A percentile compares a stretch with the other conserved stretches of the same genome.
These are phyloP conservation scores for Saccharomyces kudriavzevii DNA, from an alignment of 805 yeast genomes.

Conservation along the genomic window DNA sequence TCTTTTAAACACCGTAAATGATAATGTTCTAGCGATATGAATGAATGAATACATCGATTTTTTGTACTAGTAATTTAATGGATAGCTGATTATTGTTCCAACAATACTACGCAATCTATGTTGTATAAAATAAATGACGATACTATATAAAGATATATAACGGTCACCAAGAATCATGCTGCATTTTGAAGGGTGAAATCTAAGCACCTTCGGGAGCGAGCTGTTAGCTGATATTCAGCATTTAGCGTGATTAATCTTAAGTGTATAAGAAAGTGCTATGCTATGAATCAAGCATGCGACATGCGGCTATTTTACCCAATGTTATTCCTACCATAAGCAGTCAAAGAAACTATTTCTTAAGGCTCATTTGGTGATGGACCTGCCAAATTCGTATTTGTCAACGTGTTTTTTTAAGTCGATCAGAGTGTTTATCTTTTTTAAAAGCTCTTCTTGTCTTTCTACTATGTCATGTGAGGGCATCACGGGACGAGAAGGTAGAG, in stretches of 20 bases:
- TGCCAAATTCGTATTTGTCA: conserved; percentile 81
- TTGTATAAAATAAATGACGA: background rate
- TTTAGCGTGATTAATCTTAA: background rate
- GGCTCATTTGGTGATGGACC: conserved; percentile 35
- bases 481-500: conserved; percentile 70
- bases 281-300: background rate
- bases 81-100: too few relatives aligned
- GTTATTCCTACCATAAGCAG: background rate
- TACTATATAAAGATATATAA: background rate
- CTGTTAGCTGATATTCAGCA: background rate
- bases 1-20: too few relatives aligned
- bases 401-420: conserved; percentile 79
- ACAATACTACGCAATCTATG: background rate
- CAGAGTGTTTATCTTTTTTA: conserved; percentile 59
- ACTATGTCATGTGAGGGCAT: conserved; percentile 80
- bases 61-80: too few relatives aligned
- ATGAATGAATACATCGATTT: too few relatives aligned
- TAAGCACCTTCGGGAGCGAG: background rate
- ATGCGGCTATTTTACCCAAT: background rate
- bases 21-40: too few relatives aligned
- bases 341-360: background rate
- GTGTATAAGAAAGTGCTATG: background rate
- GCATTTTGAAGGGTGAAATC: background rate
- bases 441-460: conserved; percentile 65
- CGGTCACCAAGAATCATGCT: background rate